Base-by-base conservation (phyloP, 1,284 basidiomycete species). In the Ceratobasidium sp. region DNA sequence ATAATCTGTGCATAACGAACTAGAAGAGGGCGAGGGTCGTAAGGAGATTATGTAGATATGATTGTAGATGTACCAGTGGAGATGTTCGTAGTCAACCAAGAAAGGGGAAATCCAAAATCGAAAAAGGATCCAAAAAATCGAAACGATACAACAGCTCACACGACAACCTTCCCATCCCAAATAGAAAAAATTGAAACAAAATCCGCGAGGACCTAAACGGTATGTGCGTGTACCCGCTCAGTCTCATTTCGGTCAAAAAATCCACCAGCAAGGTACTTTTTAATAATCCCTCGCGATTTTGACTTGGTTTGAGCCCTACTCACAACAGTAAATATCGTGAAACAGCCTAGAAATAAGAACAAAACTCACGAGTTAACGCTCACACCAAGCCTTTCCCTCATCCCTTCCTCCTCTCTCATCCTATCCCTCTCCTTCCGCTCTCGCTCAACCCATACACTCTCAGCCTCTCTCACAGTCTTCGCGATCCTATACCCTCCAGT, bases 401-500 rank as follows among this genome's bases (percentile, higher is more conserved):
- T 73, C 57, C 10, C 17, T 26, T 64, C 42, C 23, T 74, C 71
- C 42, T 74, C 71, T 10, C 28, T 5, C 59, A 62, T 20, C 20
- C 71, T n/a, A 26, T 65, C 59, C 15, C 71, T 42, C 4, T 74
- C 71, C 23, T 65, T 74, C 15, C 23, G 59, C 10, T 74, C 71
- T 3, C 71, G 20, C 50, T 74, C 71, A 26, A 44, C 10, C 71
- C 71, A 74, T 1, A 74, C 61, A 7, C 44, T 13, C 71, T 74
- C 71, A 1, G 71, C 71, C 48, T 74, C 71, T 10, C 71, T 44
- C 26, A 74, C 61, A 42, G 71, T 64, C 50, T 74, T 74, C 1
- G 71, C 57, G 9, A 74, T 38, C 28, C 61, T 33, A 42, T 74
- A 74, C 15, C 71, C 71, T 12, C 71, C 71, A 13, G 59, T 40